A percentile compares a stretch with the other conserved stretches of the same genome.
These are phyloP conservation scores for Marasmius tenuissimus DNA, from an alignment of 1,284 basidiomycete species.

Conservation along the genomic window DNA sequence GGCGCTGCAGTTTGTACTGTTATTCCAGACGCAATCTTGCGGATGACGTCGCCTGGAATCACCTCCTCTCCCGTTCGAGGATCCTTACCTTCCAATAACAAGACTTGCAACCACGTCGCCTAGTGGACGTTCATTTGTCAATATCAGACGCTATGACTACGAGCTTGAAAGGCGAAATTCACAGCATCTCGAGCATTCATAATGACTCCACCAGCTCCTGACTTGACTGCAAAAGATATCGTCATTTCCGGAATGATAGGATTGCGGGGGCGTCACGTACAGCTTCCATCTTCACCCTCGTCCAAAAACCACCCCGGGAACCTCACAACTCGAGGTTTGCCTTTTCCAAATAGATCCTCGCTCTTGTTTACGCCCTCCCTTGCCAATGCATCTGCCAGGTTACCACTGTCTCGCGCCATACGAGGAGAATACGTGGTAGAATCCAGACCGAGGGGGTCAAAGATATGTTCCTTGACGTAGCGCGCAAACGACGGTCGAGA, in stretches of 20 bases:
- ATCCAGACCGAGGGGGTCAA: slow-evolving; percentile 19
- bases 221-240: slow-evolving; percentile 4
- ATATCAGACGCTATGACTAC: background rate
- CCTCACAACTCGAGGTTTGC: slow-evolving; percentile 5
- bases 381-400: slow-evolving; percentile 23
- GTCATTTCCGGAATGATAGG: background rate
- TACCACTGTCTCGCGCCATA: slow-evolving; percentile 18
- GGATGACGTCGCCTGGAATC: slow-evolving; percentile 18
- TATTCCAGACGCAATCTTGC: slow-evolving; percentile 15
- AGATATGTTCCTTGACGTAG: slow-evolving; percentile 19
- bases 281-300: slow-evolving; percentile 15
- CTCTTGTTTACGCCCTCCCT: slow-evolving; percentile 12
- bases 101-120: slow-evolving; percentile 20
- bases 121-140: background rate
- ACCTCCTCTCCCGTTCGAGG: slow-evolving; percentile 15
- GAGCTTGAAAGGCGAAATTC: background rate
- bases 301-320: slow-evolving; percentile 4
- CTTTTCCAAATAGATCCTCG: slow-evolving; percentile 11
- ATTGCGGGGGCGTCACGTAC: slow-evolving; percentile 2
- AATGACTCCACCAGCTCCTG: slow-evolving; percentile 18
- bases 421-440: slow-evolving; percentile 26
- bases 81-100: slow-evolving; percentile 17
- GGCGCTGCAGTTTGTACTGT: slow-evolving; percentile 7
- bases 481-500: slow-evolving; percentile 8
- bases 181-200: slow-evolving; percentile 16